A percentile compares a stretch with the other conserved stretches of the same genome.
Conservation (phyloP, 2,329 filamentous ascomycete genomes). For the Ophiocordyceps camponoti-saundersi region DNA sequence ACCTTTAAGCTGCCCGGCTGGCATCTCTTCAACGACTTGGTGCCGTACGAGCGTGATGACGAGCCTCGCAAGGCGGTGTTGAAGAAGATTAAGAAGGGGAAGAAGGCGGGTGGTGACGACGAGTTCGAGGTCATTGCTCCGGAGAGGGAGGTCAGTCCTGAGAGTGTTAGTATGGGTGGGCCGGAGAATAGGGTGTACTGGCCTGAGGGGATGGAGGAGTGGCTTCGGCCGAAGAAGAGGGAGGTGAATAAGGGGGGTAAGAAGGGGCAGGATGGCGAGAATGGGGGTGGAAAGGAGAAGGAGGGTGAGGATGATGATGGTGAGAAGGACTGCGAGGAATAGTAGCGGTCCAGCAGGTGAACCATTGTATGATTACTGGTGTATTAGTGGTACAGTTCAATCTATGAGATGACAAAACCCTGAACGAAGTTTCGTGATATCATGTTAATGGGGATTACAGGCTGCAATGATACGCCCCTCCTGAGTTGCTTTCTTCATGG, state of each 20-base stretch:
- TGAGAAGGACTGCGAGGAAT: neutral
- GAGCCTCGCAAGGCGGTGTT: constrained; percentile 37
- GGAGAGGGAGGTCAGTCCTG: constrained; percentile 35
- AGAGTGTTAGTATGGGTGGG: constrained; percentile 76
- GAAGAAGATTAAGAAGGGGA: constrained; percentile 20
- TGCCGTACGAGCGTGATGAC: constrained; percentile 61
- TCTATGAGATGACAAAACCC: too few species aligned
- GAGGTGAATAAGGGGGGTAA: constrained; percentile 31
- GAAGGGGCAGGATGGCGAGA: constrained; percentile 7
- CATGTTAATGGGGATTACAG: too few species aligned
- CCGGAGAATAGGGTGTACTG: constrained; percentile 72
- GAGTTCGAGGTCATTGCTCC: constrained; percentile 12
- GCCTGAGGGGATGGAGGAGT: constrained; percentile 80
- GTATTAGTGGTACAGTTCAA: too few species aligned
- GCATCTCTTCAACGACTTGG: constrained; percentile 56
- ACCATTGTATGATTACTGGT: too few species aligned
- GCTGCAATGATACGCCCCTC: too few species aligned
- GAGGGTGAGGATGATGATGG: neutral
- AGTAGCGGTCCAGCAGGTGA: too few species aligned
- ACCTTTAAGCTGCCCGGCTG: constrained; percentile 71
- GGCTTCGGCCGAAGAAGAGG: constrained; percentile 67
- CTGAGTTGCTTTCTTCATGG: too few species aligned
- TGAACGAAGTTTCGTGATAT: too few species aligned
- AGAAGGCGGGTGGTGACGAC: constrained; percentile 19
- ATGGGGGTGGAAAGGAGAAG: neutral